Evolutionary conservation across 1,284 basidiomycete genomes (phyloP), one percentile per base, ranked within the genome.

Genomic region (Lentinula novae-zelandiae): DNA sequence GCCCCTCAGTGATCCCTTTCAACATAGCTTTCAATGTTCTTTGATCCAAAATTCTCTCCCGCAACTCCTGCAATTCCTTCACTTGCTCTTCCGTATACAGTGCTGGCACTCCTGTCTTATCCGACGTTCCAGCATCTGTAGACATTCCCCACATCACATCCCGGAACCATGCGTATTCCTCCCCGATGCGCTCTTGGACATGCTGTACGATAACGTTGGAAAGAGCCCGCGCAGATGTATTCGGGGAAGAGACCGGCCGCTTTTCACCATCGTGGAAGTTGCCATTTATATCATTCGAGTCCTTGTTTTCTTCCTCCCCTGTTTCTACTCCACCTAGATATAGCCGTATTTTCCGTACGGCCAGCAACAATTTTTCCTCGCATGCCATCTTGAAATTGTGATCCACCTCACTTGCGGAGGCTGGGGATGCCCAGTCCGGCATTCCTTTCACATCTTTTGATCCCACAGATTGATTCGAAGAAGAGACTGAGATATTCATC

Each of bases 161-260:
- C n/a, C 60, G 36, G 38, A 61, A 61, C 60, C 53, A 56, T 33
- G 53, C 53, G 51, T 61, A 61, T 44, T 61, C 60, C 49, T 61
- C 60, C 42, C 17, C 60, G n/a, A 61, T 54, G 15, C 60, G 53
- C 27, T 61, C 60, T 27, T 61, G 54, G 13, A 57, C 31, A 56
- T 61, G 60, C 36, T 61, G 53, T 27, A 57, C 22, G 3, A 61
- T 44, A 38, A 61, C 60, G 17, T 39, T 52, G 33, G 53, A 39
- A 20, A 61, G 46, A 4, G 60, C 51, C 9, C 54, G 54, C 17
- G 54, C 60, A 42, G 53, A 20, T 27, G 27, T 54, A 36, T 61
- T 55, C 31, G 49, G 39, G 15, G 53, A 50, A 7, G 31, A 39
- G 2, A 38, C 38, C 27, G 53, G 36, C 22, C n/a, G 20, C n/a